Evolutionary conservation across 208 protist species (phyloP), one percentile per base, ranked within the genome.

Genomic region (Acanthamoeba sp.): DNA sequence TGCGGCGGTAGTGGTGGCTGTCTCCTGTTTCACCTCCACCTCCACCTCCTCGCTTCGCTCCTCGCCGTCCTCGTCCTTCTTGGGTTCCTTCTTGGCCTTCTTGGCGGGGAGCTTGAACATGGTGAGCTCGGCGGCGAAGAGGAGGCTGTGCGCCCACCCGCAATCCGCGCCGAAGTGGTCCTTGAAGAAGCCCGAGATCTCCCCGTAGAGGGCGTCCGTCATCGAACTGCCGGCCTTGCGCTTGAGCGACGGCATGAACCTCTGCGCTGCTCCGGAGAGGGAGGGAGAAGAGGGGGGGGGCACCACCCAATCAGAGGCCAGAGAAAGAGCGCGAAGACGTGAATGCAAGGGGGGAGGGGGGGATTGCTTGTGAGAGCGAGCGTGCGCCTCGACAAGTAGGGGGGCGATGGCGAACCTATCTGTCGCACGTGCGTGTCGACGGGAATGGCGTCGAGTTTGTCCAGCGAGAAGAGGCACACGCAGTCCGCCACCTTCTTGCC

Each of bases 401-500:
- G 36, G n/a, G 32, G 18, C 24, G 24, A 80, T 40, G n/a, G 71
- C 73, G 42, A 87, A 29, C 91, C 95, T 50, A 97, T 91, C n/a
- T 91, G 71, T 38, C 88, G 96, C 0, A 97, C 91, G 91, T 97
- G 96, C 2, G 94, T 95, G 52, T 97, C 96, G 2, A 97, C 88
- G 82, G 71, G 66, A 38, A 93, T 85, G 3, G 71, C 48, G 40
- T 76, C 62, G 16, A 85, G 52, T 69, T 88, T 85, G 38, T 85
- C 62, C 5, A 96, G 20, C 20, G 95, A 87, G n/a, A 97, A 94
- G 27, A 97, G 85, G n/a, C 62, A 80, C 3, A 97, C 88, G 66
- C 97, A 97, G 84, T 97, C 97, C 1, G 97, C 96, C 9, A 97
- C 97, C 88, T 95, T 95, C 20, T 18, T 29, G 6, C 93, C 95